Evolutionary conservation across 106 monocot species (phyloP), one percentile per base, ranked within the genome.

Genomic region (Iris macrosiphon): DNA sequence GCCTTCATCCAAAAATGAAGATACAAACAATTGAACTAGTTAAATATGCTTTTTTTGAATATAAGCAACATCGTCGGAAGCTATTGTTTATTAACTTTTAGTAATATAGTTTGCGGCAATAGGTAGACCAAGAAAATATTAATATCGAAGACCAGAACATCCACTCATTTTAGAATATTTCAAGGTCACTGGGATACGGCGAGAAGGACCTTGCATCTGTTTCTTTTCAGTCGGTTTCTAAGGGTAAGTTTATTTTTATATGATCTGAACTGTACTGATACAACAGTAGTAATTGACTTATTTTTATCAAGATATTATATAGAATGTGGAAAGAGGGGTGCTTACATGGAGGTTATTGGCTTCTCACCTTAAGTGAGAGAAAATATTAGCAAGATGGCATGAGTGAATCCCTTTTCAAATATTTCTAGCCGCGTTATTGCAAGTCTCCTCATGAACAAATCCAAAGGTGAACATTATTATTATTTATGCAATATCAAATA

Each of bases 291-390:
- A n/a, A 52, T 22, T 16, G 26, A 8, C 40, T 35, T 59, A 9
- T 52, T 30, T 55, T 25, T 6, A 25, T 31, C 49, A 93, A 89
- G 94, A 26, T 95, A 85, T 55, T 66, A 95, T 69, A 89, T 89
- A 27, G 94, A 95, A 73, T 95, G 94, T 77, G 94, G 94, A 10
- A 95, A 85, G 71, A 79, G 89, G 60, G 94, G 94, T 33, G 89
- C 89, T 31, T 95, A 95, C 72, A 89, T 95, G 89, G 94, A 95
- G 74, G 55, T 89, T 4, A 95, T 85, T 21, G 89, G 89, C 22
- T 95, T 95, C 51, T 72, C 46, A 52, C 27, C 78, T 22, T 78
- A 75, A 49, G 89, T 95, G 19, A 76, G 85, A 66, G 94, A 95
- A 28, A 89, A 95, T 41, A 84, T 95, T 55, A 89, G 89, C 74